Evolutionary conservation across 768 basidiomycete species (phyloP).

Genomic region (Russula abietina): DNA sequence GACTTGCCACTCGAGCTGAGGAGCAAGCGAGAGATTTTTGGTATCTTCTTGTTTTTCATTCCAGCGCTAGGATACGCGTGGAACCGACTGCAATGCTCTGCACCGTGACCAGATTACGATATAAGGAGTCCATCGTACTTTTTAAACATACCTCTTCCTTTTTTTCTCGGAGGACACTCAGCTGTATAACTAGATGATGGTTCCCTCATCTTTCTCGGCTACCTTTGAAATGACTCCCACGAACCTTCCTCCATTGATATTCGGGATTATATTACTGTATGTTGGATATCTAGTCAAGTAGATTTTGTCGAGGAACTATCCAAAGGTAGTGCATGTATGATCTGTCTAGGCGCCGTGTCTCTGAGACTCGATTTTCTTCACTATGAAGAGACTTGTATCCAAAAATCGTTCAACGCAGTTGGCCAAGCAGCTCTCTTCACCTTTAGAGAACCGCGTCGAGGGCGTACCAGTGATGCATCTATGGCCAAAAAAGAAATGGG

Average conservation of each 20-base stretch:
- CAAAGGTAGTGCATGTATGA: conserved; percentile 28
- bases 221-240: background rate
- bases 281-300: background rate
- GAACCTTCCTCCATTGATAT: background rate
- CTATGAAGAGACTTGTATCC: conserved; percentile 78
- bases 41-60: conserved; percentile 67
- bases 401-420: conserved; percentile 93
- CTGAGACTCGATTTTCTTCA: conserved; percentile 50
- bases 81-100: conserved; percentile 22
- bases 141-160: background rate
- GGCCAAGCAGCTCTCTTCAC: conserved; percentile 74
- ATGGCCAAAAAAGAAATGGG: background rate
- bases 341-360: conserved; percentile 17
- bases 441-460: conserved; percentile 67
- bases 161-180: background rate
- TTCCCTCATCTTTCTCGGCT: background rate
- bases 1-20: conserved; percentile 59
- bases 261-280: background rate
- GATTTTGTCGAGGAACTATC: background rate
- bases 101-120: background rate
- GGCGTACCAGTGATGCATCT: conserved; percentile 81
- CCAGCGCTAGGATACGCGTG: conserved; percentile 52
- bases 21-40: conserved; percentile 47
- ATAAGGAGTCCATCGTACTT: background rate
- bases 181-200: background rate